phyloP scores from a whole-genome alignment of 2,329 filamentous ascomycete genomes.

The Myriosclerotinia curreyana region DNA sequence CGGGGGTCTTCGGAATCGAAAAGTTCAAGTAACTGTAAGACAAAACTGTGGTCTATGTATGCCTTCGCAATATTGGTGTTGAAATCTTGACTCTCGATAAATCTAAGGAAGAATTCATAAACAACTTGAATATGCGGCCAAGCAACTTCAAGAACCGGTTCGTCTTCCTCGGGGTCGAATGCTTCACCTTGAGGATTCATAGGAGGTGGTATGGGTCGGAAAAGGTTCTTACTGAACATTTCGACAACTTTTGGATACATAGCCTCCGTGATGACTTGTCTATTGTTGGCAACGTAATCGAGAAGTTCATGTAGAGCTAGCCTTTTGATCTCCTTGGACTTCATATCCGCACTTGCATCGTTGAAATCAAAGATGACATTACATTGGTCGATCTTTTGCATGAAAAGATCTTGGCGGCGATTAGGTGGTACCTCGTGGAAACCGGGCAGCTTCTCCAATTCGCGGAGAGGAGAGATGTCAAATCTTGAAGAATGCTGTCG shows the following conservation, averaged over 20 bases:
- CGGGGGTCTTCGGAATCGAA: constrained; percentile 98
- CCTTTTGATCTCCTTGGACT: constrained; percentile 99
- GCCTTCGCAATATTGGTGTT: constrained; percentile 99
- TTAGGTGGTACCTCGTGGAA: constrained; percentile 98
- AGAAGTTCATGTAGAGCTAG: constrained; percentile 92
- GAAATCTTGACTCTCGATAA: constrained; percentile 99
- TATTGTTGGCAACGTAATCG: constrained; percentile 97
- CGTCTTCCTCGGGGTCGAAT: constrained; percentile 97
- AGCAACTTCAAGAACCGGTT: constrained; percentile 94
- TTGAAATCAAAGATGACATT: constrained; percentile 99
- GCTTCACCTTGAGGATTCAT: constrained; percentile 98
- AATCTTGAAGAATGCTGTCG: constrained; percentile 97
- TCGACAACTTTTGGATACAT: constrained; percentile 99
- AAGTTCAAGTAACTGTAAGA: constrained; percentile 91
- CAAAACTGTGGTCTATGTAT: constrained; percentile 97
- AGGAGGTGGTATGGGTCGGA: constrained; percentile 92
- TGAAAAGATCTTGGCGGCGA: constrained; percentile 92
- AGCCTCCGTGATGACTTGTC: constrained; percentile 95
- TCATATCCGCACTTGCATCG: constrained; percentile 97
- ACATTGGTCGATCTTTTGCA: constrained; percentile 99
- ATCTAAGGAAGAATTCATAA: constrained; percentile 97
- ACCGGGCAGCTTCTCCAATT: constrained; percentile 93
- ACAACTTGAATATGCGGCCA: constrained; percentile 99
- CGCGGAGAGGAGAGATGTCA: constrained; percentile 93
- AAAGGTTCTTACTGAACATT: constrained; percentile 99